Evolutionary conservation across 108 stramenopile genomes (phyloP).

Genomic region (Conticribra guillardii): DNA sequence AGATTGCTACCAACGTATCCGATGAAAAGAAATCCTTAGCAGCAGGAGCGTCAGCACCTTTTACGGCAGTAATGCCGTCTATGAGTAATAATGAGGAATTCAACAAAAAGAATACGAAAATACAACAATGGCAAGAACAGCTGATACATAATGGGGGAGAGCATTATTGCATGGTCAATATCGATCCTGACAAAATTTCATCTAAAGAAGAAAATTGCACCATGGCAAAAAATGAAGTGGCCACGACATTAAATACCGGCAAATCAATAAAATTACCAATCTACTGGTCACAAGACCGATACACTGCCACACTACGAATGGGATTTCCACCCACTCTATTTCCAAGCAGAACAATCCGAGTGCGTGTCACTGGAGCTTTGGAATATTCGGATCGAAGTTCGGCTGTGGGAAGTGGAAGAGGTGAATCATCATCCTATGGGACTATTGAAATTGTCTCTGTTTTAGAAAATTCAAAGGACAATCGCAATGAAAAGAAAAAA

Average conservation of each 20-base stretch:
- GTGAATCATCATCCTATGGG: conserved; percentile 17
- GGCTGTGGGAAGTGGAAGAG: conserved; percentile 42
- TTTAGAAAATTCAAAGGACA: neutral
- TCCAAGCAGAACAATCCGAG: conserved; percentile 31
- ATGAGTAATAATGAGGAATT: neutral
- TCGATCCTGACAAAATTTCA: no score
- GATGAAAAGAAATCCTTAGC: no score
- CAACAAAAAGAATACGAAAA: conserved; percentile 13
- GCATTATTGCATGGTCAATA: conserved; percentile 10
- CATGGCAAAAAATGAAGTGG: conserved; percentile 1
- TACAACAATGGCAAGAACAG: conserved; percentile 5
- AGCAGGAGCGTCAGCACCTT: no score
- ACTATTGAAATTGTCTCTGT: conserved; percentile 25
- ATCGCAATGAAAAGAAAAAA: conserved; percentile 7
- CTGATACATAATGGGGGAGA: conserved; percentile 35
- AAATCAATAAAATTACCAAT: conserved; percentile 19
- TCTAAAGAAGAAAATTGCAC: neutral
- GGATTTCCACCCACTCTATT: conserved; percentile 26
- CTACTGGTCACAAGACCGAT: conserved; percentile 50
- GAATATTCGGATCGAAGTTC: conserved; percentile 41
- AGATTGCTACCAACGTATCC: no score
- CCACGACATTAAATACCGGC: neutral
- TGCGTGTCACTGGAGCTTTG: conserved; percentile 38
- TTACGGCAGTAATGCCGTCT: neutral
- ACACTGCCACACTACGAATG: conserved; percentile 21